Evolutionary conservation across 2,329 filamentous ascomycete species (phyloP).

Genomic region (Sporothrix globosa): DNA sequence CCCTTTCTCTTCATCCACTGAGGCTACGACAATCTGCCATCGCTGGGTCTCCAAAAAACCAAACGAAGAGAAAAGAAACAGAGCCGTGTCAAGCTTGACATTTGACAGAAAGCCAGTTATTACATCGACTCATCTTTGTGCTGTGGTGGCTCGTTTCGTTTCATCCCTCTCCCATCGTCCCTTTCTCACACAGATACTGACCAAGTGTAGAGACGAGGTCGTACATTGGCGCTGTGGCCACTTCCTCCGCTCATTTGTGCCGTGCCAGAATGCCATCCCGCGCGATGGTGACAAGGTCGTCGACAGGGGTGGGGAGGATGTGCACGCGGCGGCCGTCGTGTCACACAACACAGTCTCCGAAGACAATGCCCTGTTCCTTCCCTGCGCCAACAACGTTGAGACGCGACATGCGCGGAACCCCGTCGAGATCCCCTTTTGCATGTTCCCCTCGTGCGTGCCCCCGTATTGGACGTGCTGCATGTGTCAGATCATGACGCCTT

Average conservation of each 20-base stretch:
- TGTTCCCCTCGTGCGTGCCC: background rate
- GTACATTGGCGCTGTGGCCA: background rate
- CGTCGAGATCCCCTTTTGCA: background rate
- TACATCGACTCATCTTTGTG: no score
- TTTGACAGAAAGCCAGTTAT: background rate
- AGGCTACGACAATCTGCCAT: background rate
- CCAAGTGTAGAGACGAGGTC: background rate
- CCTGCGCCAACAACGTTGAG: background rate
- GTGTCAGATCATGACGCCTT: background rate
- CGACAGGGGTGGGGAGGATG: background rate
- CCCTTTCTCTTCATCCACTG: constrained; percentile 6
- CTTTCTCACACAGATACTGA: background rate
- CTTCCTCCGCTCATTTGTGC: background rate
- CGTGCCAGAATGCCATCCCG: background rate
- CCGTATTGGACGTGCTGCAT: constrained; percentile 16
- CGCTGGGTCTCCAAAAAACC: background rate
- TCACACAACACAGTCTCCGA: background rate
- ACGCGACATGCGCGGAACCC: background rate
- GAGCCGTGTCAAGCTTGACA: background rate
- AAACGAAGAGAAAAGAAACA: background rate
- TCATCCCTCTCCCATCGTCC: background rate
- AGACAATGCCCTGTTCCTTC: background rate
- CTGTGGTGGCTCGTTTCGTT: background rate
- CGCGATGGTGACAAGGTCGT: background rate
- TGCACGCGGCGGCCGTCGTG: background rate